phyloP scores from a whole-genome alignment of 306 rosid species.

The Chamaecrista fasciculata region DNA sequence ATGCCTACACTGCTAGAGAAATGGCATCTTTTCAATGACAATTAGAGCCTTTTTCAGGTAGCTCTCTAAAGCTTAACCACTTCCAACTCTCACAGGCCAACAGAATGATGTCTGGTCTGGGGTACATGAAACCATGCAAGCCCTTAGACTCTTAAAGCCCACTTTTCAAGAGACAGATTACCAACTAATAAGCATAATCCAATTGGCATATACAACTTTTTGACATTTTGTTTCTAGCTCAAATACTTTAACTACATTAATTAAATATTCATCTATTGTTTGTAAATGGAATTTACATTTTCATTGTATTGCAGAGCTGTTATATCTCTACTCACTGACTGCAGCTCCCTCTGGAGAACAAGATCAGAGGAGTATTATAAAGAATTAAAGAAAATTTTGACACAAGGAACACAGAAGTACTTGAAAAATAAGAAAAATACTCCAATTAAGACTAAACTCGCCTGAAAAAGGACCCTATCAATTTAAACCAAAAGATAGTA shows the following conservation, averaged over 20 bases:
- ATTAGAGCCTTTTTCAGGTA: not conserved
- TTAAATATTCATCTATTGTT: not conserved
- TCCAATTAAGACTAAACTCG: not conserved
- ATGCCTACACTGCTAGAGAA: slow-evolving; percentile 10
- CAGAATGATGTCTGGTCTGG: not conserved
- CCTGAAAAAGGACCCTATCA: not conserved
- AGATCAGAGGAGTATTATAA: not conserved
- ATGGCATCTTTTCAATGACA: not conserved
- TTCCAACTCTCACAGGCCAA: not conserved
- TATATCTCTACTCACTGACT: not conserved
- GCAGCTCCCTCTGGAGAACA: not conserved
- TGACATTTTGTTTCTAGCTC: no score
- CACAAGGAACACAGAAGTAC: no score
- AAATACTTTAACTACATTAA: not conserved
- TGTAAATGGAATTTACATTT: not conserved
- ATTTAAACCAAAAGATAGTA: not conserved
- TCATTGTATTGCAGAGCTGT: not conserved
- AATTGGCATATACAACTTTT: not conserved
- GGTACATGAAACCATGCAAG: not conserved
- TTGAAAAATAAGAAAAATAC: no score
- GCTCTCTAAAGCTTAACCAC: not conserved
- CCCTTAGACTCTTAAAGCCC: not conserved
- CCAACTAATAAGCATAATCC: not conserved
- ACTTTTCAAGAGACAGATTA: no score
- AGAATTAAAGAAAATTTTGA: not conserved